Percentiles rank a stretch among this genome's conserved stretches.
Conservation (phyloP, 495 filamentous ascomycete species). For the Pyrenula aspistea region DNA sequence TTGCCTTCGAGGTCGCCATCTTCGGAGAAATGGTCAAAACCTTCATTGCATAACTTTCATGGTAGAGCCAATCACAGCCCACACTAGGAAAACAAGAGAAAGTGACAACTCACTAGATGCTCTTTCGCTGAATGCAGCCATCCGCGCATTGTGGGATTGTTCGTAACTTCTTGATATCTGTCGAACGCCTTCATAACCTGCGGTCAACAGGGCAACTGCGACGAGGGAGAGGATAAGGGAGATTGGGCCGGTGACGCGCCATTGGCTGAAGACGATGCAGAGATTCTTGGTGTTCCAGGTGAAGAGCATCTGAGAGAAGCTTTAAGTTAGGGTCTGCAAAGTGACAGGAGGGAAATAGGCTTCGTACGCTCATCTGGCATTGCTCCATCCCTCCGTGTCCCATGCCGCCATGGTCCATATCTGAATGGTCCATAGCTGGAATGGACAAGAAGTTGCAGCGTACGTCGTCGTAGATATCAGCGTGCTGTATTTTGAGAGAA, state of each 20-base stretch:
- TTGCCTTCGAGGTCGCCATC: not conserved
- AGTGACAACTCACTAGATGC: constrained; percentile 45
- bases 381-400: constrained; percentile 48
- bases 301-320: constrained; percentile 75
- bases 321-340: too few species aligned
- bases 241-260: constrained; percentile 65
- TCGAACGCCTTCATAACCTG: constrained; percentile 83
- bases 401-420: constrained; percentile 35
- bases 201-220: constrained; percentile 68
- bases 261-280: constrained; percentile 87
- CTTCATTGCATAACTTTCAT: too few species aligned
- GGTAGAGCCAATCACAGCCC: too few species aligned
- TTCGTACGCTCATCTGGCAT: constrained; percentile 77
- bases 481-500: too few species aligned
- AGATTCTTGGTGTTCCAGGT: constrained; percentile 87
- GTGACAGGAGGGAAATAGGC: not conserved
- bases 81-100: too few species aligned
- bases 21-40: too few species aligned
- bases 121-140: constrained; percentile 32
- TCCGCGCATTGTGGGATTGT: constrained; percentile 32
- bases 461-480: too few species aligned
- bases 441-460: too few species aligned
- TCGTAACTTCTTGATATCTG: constrained; percentile 69
- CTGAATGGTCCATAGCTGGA: constrained; percentile 29
- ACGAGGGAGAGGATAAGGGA: constrained; percentile 71